phyloP scores from a whole-genome alignment of 768 basidiomycete species.

The Guyanaporus albipodus region DNA sequence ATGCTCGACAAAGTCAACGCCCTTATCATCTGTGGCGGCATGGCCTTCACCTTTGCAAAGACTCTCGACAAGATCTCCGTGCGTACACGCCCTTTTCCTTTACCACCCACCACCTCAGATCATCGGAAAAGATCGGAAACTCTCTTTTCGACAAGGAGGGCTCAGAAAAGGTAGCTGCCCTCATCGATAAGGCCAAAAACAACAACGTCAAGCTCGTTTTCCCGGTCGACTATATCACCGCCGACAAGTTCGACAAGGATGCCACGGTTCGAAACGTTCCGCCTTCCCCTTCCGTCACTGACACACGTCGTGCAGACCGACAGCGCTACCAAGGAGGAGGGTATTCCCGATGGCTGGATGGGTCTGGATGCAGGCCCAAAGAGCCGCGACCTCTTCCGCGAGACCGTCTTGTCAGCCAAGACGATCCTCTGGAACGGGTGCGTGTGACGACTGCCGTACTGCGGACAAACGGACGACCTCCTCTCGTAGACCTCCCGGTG shows the following conservation, averaged over 20 bases:
- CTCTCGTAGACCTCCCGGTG: slow-evolving; percentile 79
- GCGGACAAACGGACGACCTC: not conserved
- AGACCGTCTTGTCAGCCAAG: slow-evolving; percentile 82
- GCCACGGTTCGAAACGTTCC: slow-evolving; percentile 54
- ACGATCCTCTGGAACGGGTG: slow-evolving; percentile 98
- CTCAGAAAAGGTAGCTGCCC: slow-evolving; percentile 73
- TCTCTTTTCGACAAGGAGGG: slow-evolving; percentile 93
- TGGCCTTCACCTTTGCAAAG: slow-evolving; percentile 99
- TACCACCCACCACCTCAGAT: slow-evolving; percentile 1
- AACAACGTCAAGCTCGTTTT: slow-evolving; percentile 94
- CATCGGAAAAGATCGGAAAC: slow-evolving; percentile 65
- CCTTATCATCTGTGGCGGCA: slow-evolving; percentile 94
- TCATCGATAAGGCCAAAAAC: slow-evolving; percentile 89
- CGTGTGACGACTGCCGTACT: slow-evolving; percentile 18
- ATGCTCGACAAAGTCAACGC: slow-evolving; percentile 98
- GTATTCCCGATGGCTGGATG: slow-evolving; percentile 93
- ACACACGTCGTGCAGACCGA: slow-evolving; percentile 47
- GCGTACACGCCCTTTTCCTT: slow-evolving; percentile 18
- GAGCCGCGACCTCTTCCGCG: slow-evolving; percentile 73
- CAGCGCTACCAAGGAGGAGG: slow-evolving; percentile 71
- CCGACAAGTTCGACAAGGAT: slow-evolving; percentile 92
- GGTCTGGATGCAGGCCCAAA: slow-evolving; percentile 90
- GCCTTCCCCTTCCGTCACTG: not conserved
- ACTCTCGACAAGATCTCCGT: slow-evolving; percentile 76
- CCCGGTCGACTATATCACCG: slow-evolving; percentile 92